Base-by-base conservation (phyloP, 768 basidiomycete genomes). In the Tricholomella constricta region DNA sequence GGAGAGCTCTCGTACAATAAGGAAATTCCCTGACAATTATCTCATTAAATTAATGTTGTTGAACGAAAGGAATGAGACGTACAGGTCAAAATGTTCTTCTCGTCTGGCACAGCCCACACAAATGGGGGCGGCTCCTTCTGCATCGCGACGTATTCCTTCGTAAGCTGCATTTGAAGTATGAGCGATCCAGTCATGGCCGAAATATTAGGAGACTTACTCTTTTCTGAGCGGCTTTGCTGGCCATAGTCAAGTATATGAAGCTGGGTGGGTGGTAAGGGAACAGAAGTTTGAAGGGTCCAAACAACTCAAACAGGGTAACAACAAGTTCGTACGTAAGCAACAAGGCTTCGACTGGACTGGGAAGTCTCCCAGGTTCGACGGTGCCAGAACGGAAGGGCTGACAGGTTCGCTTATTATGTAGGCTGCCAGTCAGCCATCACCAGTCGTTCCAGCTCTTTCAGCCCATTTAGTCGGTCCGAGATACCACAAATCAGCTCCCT, bases 31-130 rank as follows among this genome's bases (percentile, higher is more conserved):
- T 97, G 61, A 17, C 54, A 35, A 55, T 31, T 36, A 51, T 45
- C 54, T 26, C 32, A 51, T 49, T 29, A 19, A 25, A 25, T 4
- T 48, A 22, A 23, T 15, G 46, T 19, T 38, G 31, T 2, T 14
- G 25, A 47, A 32, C 14, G 34, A 10, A 29, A 25, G 25, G 44
- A 50, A 31, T 4, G 43, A 14, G 15, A 79, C 94, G 72, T 68
- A 97, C 94, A 98, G 50, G 83, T 94, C 45, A 98, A 70, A 62
- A 98, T 95, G 70, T 98, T 96, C 85, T 94, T 94, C 81, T 98
- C 96, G 63, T 97, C 94, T 12, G 96, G 96, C 26, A 81, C 81
- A 34, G 96, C 95, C 88, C 91, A 95, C 19, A 98, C 87, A 70
- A 94, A 98, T 55, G 96, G 96, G 1, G 96, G 96, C 12, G 96